Base-by-base conservation (phyloP, 108 stramenopile species). In the Fragilaria crotonensis region DNA sequence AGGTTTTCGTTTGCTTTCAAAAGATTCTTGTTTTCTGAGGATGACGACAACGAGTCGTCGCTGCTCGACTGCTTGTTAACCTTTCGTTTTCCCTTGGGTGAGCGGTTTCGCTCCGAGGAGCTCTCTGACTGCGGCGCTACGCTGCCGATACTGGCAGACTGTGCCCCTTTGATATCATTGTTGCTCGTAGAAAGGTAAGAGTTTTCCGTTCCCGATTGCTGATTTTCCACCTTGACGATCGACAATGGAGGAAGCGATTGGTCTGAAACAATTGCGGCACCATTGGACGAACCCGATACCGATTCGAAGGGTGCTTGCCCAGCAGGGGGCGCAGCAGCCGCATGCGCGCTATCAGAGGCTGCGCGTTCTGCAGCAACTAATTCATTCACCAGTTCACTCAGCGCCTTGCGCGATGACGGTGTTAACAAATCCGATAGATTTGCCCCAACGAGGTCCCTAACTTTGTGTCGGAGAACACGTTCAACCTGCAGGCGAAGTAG, bases 401-500 rank as follows among this genome's bases (percentile, higher is more conserved):
- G 54, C 21, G 67, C 75, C 5, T 59, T 75, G 27, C 78, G 54
- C 0, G 84, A 86, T 25, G 82, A 56, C 19, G 86, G 90, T 2
- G 73, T 72, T 48, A 87, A 60, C 3, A 91, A 21, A 48, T 85
- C 61, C 19, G 62, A 57, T 9, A 91, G 61, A 30, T 77, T 73
- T 19, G 68, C 78, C 19, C 87, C 87, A 1, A 87, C 33, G 48
- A 93, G 60, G 46, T 76, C 81, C 2, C 63, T 64, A 2, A 59
- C 49, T 48, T 82, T 71, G 77, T 88, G 75, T 20, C 56, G 31
- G 5, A 92, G 57, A 23, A 92, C 77, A 7, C 84, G 56, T 58
- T 85, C 84, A 11, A 81, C 84, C 49, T 50, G 23, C 7, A 19
- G 7, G 49, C 7, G 7, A 50, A 19, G n/a, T 19, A 25, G 20